Evolutionary conservation across 1,139 yeast genomes (phyloP).

Genomic region (Pneumocystis wakefieldiae): DNA sequence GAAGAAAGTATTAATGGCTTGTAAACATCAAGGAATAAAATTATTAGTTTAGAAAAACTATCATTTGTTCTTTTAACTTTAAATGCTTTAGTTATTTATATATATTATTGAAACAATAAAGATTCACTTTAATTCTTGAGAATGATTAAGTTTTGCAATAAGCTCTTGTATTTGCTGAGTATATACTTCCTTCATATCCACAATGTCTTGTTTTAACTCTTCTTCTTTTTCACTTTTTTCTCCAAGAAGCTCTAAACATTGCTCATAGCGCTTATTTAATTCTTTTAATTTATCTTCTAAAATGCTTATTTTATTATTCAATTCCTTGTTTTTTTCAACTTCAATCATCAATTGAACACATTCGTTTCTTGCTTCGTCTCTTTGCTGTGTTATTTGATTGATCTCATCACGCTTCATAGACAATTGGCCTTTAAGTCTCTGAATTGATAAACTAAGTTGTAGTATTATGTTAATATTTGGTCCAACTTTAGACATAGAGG

Average conservation of each 20-base stretch:
- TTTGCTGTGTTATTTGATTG: conserved; percentile 37
- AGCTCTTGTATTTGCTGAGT: conserved; percentile 74
- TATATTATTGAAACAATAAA: background rate
- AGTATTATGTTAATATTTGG: conserved; percentile 22
- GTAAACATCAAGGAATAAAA: conserved; percentile 9
- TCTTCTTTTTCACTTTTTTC: conserved; percentile 78
- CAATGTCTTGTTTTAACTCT: conserved; percentile 76
- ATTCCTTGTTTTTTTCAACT: conserved; percentile 31
- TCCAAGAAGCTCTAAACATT: conserved; percentile 63
- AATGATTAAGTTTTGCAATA: conserved; percentile 28
- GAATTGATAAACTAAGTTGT: conserved; percentile 56
- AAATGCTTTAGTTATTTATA: background rate
- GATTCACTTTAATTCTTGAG: background rate
- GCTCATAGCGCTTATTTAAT: conserved; percentile 32
- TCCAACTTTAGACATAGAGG: conserved; percentile 3
- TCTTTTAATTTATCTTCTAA: conserved; percentile 25
- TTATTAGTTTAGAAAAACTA: background rate
- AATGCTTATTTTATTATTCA: conserved; percentile 19
- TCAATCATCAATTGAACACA: conserved; percentile 44
- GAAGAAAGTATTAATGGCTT: conserved; percentile 19
- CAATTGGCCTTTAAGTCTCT: conserved; percentile 68
- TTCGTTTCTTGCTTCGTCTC: conserved; percentile 54
- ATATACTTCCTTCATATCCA: conserved; percentile 71
- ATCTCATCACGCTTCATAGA: conserved; percentile 51
- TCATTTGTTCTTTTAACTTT: background rate